Conservation (phyloP, 1,139 yeast genomes). For the Sugiyamaella novakii region DNA sequence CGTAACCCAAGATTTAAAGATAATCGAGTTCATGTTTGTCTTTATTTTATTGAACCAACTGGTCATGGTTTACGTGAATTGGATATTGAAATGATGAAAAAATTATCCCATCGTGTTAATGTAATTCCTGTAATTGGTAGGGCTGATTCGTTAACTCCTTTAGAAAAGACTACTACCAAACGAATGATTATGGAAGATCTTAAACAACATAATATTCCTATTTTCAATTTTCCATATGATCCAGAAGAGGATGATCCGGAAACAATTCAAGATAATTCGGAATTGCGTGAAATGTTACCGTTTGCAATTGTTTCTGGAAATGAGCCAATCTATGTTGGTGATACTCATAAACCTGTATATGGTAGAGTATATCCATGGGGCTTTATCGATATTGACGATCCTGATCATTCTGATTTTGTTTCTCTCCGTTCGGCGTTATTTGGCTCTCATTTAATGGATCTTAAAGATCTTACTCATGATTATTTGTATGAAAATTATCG, state of each 20-base stretch:
- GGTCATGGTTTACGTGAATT: slow-evolving; percentile 73
- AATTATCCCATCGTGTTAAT: slow-evolving; percentile 76
- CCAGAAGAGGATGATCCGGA: slow-evolving; percentile 66
- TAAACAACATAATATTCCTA: slow-evolving; percentile 73
- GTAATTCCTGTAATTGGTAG: slow-evolving; percentile 83
- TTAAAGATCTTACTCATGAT: slow-evolving; percentile 90
- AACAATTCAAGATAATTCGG: slow-evolving; percentile 76
- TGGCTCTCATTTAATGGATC: slow-evolving; percentile 83
- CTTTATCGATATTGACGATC: slow-evolving; percentile 77
- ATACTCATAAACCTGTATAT: slow-evolving; percentile 79
- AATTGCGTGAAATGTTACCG: slow-evolving; percentile 71
- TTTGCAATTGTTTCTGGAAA: slow-evolving; percentile 84
- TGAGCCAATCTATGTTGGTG: slow-evolving; percentile 55
- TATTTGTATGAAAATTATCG: slow-evolving; percentile 88
- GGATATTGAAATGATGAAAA: slow-evolving; percentile 73
- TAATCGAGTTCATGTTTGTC: slow-evolving; percentile 67
- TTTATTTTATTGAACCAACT: slow-evolving; percentile 69
- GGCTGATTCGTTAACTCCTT: slow-evolving; percentile 79
- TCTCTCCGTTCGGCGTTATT: slow-evolving; percentile 74
- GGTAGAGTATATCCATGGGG: slow-evolving; percentile 96
- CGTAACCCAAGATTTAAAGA: slow-evolving; percentile 78
- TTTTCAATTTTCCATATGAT: slow-evolving; percentile 76
- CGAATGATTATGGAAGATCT: slow-evolving; percentile 69
- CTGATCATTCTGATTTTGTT: slow-evolving; percentile 75
- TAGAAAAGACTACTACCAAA: slow-evolving; percentile 70